phyloP scores from a whole-genome alignment of 306 rosid species.

The Gillenia trifoliata region DNA sequence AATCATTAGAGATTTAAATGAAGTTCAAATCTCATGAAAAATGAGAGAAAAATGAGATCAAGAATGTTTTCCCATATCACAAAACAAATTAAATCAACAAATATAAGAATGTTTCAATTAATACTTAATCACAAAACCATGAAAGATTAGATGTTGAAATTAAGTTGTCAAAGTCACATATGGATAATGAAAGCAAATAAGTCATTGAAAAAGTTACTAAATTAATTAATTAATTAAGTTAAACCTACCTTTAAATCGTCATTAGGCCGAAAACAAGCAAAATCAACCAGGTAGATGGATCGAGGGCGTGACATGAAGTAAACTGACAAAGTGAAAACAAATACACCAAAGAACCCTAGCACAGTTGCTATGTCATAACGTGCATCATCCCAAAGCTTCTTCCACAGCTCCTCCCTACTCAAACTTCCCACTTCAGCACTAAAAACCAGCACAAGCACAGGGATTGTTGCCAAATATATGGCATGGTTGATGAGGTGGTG shows the following conservation, averaged over 20 bases:
- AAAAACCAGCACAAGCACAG: conserved; percentile 66
- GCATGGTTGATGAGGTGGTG: conserved; percentile 88
- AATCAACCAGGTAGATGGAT: conserved; percentile 80
- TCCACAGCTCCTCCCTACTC: conserved; percentile 76
- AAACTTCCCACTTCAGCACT: conserved; percentile 90
- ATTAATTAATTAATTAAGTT: neutral
- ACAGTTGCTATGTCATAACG: conserved; percentile 78
- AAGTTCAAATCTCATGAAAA: neutral
- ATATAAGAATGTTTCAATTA: neutral
- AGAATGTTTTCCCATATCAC: neutral
- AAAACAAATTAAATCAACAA: neutral
- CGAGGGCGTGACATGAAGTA: conserved; percentile 91
- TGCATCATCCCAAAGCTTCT: conserved; percentile 82
- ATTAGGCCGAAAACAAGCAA: conserved; percentile 63
- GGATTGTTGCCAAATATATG: conserved; percentile 74
- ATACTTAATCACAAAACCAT: neutral
- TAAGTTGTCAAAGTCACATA: neutral
- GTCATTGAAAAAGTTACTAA: neutral
- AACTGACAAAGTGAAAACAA: conserved; percentile 81
- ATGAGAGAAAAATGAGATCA: neutral
- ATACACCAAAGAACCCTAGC: conserved; percentile 62
- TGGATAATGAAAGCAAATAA: neutral
- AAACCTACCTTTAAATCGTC: conserved; percentile 66
- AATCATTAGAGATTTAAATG: too few relatives aligned
- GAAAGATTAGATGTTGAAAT: neutral